Conservation (phyloP, 2,329 filamentous ascomycete species). For the Dactylellina haptotyla region DNA sequence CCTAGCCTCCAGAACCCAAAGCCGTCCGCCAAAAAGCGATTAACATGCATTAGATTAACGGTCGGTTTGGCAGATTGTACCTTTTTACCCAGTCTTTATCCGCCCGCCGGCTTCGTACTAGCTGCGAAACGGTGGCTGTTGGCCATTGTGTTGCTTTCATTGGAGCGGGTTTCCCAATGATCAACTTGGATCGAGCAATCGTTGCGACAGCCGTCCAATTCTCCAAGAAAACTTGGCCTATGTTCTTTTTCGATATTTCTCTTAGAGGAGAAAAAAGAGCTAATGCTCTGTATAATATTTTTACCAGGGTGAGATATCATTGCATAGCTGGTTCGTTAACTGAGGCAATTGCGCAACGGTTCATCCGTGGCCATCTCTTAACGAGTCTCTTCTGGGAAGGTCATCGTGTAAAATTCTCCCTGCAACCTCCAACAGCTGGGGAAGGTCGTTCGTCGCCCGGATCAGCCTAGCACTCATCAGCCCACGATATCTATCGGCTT, state of each 20-base stretch:
- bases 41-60: slow-evolving; percentile 7
- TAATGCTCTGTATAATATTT: slow-evolving; percentile 14
- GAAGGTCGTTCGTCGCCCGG: slow-evolving; percentile 6
- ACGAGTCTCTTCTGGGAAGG: slow-evolving; percentile 39
- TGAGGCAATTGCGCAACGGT: slow-evolving; percentile 49
- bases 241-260: neutral
- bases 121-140: neutral
- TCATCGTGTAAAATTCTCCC: slow-evolving; percentile 7
- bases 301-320: slow-evolving; percentile 26
- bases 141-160: too few relatives aligned
- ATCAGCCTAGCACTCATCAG: slow-evolving; percentile 22
- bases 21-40: neutral
- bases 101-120: neutral
- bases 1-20: neutral
- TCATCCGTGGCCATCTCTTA: neutral
- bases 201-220: too few relatives aligned
- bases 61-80: slow-evolving; percentile 9
- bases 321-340: slow-evolving; percentile 39
- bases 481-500: slow-evolving; percentile 15
- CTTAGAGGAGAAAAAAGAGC: too few relatives aligned
- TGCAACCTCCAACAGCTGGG: slow-evolving; percentile 17
- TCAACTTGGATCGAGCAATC: neutral
- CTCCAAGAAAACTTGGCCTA: too few relatives aligned
- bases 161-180: neutral
- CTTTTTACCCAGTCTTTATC: slow-evolving; percentile 37